These are phyloP conservation scores for Rosa chinensis DNA, from an alignment of 306 rosid genomes.

Conservation along the genomic window DNA sequence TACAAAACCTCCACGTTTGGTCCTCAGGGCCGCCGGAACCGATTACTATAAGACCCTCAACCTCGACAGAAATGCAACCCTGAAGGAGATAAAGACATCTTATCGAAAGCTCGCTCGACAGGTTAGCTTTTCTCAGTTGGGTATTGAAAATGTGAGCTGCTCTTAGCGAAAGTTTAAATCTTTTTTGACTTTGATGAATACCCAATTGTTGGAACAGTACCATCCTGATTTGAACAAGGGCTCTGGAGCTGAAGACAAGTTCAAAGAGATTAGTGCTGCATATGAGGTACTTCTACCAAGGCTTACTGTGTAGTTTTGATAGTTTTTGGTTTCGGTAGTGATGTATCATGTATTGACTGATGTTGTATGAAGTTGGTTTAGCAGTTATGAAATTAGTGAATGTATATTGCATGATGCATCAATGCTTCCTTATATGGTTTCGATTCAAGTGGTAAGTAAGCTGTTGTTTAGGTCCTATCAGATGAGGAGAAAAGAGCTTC, in stretches of 20 bases:
- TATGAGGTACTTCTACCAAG: constrained; percentile 67
- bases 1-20: constrained; percentile 30
- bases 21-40: constrained; percentile 43
- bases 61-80: constrained; percentile 53
- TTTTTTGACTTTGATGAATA: constrained; percentile 10
- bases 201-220: constrained; percentile 47
- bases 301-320: background rate
- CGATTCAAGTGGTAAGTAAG: constrained; percentile 53
- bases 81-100: constrained; percentile 74
- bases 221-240: constrained; percentile 73
- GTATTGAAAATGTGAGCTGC: background rate
- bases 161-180: background rate
- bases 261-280: constrained; percentile 95
- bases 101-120: constrained; percentile 85
- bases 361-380: constrained; percentile 12
- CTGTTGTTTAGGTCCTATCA: constrained; percentile 84
- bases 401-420: constrained; percentile 19
- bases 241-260: constrained; percentile 87
- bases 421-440: constrained; percentile 14
- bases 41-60: constrained; percentile 74
- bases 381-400: constrained; percentile 10
- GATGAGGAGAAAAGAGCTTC: constrained; percentile 94
- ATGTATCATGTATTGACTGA: constrained; percentile 12
- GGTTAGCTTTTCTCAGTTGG: constrained; percentile 40
- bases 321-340: background rate